A percentile compares a stretch with the other conserved stretches of the same genome.
Conservation (phyloP, 2,329 filamentous ascomycete species). For the Cercospora brassicicola region DNA sequence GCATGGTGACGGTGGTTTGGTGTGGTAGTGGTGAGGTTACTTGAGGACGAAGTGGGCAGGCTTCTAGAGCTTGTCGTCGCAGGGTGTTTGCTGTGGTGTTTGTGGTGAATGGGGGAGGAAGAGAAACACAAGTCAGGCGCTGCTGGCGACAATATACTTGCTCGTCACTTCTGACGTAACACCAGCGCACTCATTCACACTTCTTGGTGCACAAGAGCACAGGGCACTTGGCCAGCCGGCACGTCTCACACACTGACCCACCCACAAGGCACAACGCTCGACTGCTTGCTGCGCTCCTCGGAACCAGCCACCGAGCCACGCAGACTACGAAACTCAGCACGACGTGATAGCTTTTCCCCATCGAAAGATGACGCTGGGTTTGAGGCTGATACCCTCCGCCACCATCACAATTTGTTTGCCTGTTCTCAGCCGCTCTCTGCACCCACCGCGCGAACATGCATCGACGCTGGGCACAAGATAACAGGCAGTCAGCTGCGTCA, state of each 20-base stretch:
- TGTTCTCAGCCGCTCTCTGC: not conserved
- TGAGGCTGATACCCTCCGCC: not conserved
- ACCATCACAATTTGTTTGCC: not conserved
- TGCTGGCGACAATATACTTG: conserved; percentile 1
- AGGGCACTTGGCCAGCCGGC: not conserved
- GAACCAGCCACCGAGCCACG: not conserved
- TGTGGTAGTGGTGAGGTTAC: not conserved
- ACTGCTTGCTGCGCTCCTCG: not conserved
- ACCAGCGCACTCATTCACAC: not conserved
- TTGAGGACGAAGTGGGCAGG: not conserved
- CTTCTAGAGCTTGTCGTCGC: not conserved
- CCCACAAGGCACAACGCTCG: not conserved
- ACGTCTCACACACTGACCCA: conserved; percentile 1
- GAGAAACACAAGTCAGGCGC: not conserved
- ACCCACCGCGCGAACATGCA: not conserved
- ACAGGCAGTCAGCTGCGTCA: not conserved
- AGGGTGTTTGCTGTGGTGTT: not conserved
- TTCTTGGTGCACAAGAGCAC: not conserved
- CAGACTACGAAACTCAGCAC: not conserved
- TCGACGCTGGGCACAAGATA: not conserved
- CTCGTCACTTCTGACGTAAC: conserved; percentile 5
- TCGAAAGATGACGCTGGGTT: not conserved
- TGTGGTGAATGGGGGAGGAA: not conserved
- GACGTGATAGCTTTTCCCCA: not conserved
- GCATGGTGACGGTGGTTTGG: conserved; percentile 49